Conservation (phyloP, 1,284 basidiomycete genomes). For the Athelia psychrophila region DNA sequence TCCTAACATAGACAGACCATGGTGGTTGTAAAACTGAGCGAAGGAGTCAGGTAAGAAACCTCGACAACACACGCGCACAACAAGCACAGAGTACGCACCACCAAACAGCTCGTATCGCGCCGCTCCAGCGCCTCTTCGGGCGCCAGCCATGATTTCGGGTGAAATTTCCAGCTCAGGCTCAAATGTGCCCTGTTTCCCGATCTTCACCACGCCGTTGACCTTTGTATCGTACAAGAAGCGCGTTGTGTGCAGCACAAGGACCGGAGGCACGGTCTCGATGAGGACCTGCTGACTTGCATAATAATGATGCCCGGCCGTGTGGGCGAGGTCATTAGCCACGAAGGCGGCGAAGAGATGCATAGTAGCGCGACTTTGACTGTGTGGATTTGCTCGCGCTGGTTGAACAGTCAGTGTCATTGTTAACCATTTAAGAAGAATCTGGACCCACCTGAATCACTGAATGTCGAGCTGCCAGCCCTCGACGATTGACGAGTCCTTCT, state of each 20-base stretch:
- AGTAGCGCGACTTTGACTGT: slow-evolving; percentile 84
- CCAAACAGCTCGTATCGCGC: slow-evolving; percentile 84
- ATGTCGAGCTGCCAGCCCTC: slow-evolving; percentile 97
- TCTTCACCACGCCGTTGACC: slow-evolving; percentile 82
- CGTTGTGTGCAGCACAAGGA: slow-evolving; percentile 92
- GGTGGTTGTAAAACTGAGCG: slow-evolving; percentile 87
- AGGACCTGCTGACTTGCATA: slow-evolving; percentile 86
- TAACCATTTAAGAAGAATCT: neutral
- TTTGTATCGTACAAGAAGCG: slow-evolving; percentile 86
- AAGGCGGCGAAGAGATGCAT: slow-evolving; percentile 79
- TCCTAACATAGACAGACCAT: slow-evolving; percentile 86
- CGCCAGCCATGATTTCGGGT: slow-evolving; percentile 63
- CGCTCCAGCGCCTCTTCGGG: slow-evolving; percentile 43
- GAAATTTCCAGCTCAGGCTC: slow-evolving; percentile 77
- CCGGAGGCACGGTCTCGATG: slow-evolving; percentile 83
- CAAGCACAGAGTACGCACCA: slow-evolving; percentile 52
- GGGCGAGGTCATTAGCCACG: slow-evolving; percentile 70
- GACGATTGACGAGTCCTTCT: slow-evolving; percentile 85
- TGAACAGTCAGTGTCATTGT: slow-evolving; percentile 3
- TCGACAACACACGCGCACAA: no score
- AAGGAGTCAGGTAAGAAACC: neutral
- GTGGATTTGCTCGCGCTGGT: slow-evolving; percentile 68
- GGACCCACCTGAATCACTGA: slow-evolving; percentile 74
- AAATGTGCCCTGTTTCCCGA: slow-evolving; percentile 81
- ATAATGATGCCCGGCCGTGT: slow-evolving; percentile 58